Evolutionary conservation across 768 basidiomycete species (phyloP).

Genomic region (Tulasnella calospora): DNA sequence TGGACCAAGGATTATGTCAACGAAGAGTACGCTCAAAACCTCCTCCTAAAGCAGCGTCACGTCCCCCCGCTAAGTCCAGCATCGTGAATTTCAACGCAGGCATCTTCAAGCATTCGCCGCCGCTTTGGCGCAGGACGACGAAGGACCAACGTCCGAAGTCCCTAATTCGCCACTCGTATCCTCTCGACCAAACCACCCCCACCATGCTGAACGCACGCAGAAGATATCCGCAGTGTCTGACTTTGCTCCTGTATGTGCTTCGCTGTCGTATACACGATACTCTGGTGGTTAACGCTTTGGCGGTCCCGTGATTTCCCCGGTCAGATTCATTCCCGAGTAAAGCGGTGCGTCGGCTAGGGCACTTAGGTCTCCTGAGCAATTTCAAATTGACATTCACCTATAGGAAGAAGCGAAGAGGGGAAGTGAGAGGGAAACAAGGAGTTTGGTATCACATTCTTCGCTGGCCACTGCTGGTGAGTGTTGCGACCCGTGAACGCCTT

Average conservation of each 20-base stretch:
- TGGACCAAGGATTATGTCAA: slow-evolving; percentile 60
- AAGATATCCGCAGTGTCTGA: slow-evolving; percentile 82
- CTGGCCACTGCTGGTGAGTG: slow-evolving; percentile 77
- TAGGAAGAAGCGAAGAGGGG: slow-evolving; percentile 39
- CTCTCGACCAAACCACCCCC: slow-evolving; percentile 28
- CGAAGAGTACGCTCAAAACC: slow-evolving; percentile 53
- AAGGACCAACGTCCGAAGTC: slow-evolving; percentile 38
- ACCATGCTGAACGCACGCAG: slow-evolving; percentile 50
- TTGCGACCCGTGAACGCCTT: background rate
- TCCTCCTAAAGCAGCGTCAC: background rate
- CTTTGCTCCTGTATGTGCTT: slow-evolving; percentile 58
- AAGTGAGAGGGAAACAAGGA: slow-evolving; percentile 46
- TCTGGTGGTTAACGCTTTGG: background rate
- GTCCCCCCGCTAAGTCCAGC: background rate
- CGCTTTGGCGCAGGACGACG: slow-evolving; percentile 62
- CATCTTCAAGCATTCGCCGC: slow-evolving; percentile 73
- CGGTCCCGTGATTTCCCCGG: background rate
- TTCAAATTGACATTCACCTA: slow-evolving; percentile 10
- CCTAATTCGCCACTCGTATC: slow-evolving; percentile 35
- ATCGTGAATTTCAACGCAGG: slow-evolving; percentile 34
- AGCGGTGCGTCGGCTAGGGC: slow-evolving; percentile 47
- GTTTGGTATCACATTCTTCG: slow-evolving; percentile 71
- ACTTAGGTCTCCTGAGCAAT: background rate
- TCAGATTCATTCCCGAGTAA: slow-evolving; percentile 69
- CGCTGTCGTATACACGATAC: background rate